A percentile compares a stretch with the other conserved stretches of the same genome.
phyloP scores from a whole-genome alignment of 192 early-diverging fungal species.

The Funneliformis geosporum region DNA sequence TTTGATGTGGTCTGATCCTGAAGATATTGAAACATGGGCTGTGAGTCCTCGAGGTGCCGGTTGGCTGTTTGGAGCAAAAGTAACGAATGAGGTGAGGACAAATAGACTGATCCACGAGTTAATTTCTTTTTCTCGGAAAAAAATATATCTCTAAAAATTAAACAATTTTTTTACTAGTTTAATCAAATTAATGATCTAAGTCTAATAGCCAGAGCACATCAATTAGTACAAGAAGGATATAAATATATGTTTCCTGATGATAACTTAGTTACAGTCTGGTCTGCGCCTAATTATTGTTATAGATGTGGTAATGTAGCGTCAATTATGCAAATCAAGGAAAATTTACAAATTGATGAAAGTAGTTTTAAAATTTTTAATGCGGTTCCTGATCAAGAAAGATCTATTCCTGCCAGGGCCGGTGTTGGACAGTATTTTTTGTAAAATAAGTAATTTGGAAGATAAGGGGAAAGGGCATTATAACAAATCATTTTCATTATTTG shows the following conservation, averaged over 20 bases:
- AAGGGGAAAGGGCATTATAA: too few species aligned
- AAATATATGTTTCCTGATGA: slow-evolving; percentile 94
- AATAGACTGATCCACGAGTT: neutral
- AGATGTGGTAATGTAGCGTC: slow-evolving; percentile 96
- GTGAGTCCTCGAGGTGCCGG: slow-evolving; percentile 92
- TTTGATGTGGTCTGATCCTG: slow-evolving; percentile 96
- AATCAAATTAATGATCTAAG: slow-evolving; percentile 89
- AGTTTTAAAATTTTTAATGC: slow-evolving; percentile 97
- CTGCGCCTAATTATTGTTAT: slow-evolving; percentile 98
- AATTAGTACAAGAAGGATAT: slow-evolving; percentile 97
- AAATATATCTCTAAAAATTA: neutral
- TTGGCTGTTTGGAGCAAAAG: slow-evolving; percentile 94
- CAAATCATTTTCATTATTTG: too few species aligned
- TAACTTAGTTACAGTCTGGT: slow-evolving; percentile 95
- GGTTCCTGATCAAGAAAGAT: slow-evolving; percentile 86
- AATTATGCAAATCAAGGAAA: slow-evolving; percentile 84
- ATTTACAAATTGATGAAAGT: slow-evolving; percentile 73
- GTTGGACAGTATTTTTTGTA: slow-evolving; percentile 51
- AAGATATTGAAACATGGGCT: slow-evolving; percentile 91
- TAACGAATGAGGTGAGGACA: slow-evolving; percentile 78
- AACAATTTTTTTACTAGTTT: slow-evolving; percentile 56
- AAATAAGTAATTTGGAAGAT: neutral
- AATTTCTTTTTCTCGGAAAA: neutral
- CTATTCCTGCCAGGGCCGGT: slow-evolving; percentile 43
- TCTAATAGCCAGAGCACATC: slow-evolving; percentile 93